Evolutionary conservation across 1,284 basidiomycete species (phyloP), one percentile per base, ranked within the genome.

Genomic region (Laetiporus sulphureus): DNA sequence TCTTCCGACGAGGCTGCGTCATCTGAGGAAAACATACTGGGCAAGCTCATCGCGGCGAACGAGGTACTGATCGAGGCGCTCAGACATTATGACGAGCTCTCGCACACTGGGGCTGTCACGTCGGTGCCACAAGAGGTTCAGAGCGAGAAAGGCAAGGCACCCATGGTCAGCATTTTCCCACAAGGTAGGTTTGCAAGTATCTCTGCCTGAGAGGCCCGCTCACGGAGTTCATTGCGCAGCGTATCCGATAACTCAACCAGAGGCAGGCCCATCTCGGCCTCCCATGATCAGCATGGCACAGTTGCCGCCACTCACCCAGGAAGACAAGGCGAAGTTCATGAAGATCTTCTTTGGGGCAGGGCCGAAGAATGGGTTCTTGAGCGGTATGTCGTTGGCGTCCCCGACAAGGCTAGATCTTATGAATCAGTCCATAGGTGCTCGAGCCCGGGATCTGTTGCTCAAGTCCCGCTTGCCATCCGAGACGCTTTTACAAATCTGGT

Each of bases 401-500:
- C n/a, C n/a, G n/a, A n/a, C n/a, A n/a, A n/a, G n/a, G n/a, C n/a
- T n/a, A n/a, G n/a, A n/a, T n/a, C n/a, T n/a, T n/a, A n/a, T n/a
- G n/a, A n/a, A n/a, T n/a, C n/a, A n/a, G n/a, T n/a, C n/a, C n/a
- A 7, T 50, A 78, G 92, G 89, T 24, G 83, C 92, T 23, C 89
- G 92, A 65, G 91, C 93, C 5, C 75, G 88, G 44, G 84, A 91
- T 51, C 77, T 98, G 42, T 95, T 99, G 57, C 68, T 97, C 57
- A 96, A 91, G 66, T 96, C 92, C 34, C 85, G 89, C 55, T 75
- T 99, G 31, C 73, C 85, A 2, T 81, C 85, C 53, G 90, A 93
- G 36, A 88, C 85, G 53, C 77, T 99, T 19, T 82, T 86, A 27
- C 84, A 89, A 57, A 95, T 99, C 63, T 99, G 96, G 95, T 90